Evolutionary conservation across 1,284 basidiomycete genomes (phyloP).

Genomic region (Cryptococcus floricola): DNA sequence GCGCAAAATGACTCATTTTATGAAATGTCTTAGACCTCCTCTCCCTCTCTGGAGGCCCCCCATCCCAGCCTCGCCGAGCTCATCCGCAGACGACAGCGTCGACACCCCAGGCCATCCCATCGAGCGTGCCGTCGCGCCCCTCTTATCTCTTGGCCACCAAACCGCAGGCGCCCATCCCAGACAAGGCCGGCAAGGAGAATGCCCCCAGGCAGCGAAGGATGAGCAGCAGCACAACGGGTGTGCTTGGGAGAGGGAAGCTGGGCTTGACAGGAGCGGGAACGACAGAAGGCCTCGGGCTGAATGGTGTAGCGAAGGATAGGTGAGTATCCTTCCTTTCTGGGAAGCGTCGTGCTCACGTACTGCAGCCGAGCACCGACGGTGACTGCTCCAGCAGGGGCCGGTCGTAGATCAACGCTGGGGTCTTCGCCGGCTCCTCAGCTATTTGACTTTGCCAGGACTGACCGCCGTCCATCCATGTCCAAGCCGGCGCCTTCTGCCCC

Average conservation of each 20-base stretch:
- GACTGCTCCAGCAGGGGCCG: slow-evolving; percentile 21
- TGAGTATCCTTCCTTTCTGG: slow-evolving; percentile 17
- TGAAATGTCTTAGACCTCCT: slow-evolving; percentile 30
- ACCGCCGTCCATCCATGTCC: slow-evolving; percentile 24
- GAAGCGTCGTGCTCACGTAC: not conserved
- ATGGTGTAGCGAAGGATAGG: slow-evolving; percentile 25
- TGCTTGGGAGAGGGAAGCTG: slow-evolving; percentile 42
- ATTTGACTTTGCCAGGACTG: slow-evolving; percentile 46
- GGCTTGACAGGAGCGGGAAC: slow-evolving; percentile 32
- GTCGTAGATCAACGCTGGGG: slow-evolving; percentile 28
- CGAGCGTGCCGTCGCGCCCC: slow-evolving; percentile 32
- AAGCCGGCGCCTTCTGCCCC: not conserved
- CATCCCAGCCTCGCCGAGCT: slow-evolving; percentile 8
- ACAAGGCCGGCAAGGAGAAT: not conserved
- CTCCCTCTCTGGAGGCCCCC: slow-evolving; percentile 25
- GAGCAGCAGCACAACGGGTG: slow-evolving; percentile 46
- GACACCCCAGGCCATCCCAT: slow-evolving; percentile 21
- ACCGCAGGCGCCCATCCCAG: slow-evolving; percentile 12
- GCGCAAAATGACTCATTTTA: not conserved
- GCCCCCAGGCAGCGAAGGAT: slow-evolving; percentile 34
- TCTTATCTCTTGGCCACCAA: slow-evolving; percentile 37
- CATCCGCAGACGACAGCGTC: not conserved
- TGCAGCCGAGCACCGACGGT: slow-evolving; percentile 23
- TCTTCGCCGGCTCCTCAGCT: slow-evolving; percentile 33
- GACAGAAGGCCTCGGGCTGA: slow-evolving; percentile 12